These are phyloP conservation scores for Hypericum perforatum DNA, from an alignment of 345 rosid genomes.

Conservation along the genomic window DNA sequence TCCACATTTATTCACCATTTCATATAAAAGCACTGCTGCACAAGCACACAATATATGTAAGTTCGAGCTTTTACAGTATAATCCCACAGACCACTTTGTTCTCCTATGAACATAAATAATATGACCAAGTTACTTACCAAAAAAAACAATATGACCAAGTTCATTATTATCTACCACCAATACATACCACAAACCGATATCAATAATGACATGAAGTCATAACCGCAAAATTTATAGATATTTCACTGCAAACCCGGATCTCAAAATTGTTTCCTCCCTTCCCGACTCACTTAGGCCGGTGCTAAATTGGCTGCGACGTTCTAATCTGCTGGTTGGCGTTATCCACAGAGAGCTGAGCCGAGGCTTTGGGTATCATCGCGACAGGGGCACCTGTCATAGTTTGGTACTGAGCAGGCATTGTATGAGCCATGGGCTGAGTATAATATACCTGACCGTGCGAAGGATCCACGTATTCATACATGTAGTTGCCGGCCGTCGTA, in stretches of 20 bases:
- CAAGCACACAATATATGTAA: too few relatives aligned
- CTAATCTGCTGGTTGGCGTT: constrained; percentile 55
- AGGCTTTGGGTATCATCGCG: constrained; percentile 41
- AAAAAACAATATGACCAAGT: constrained; percentile 20
- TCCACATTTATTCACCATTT: too few relatives aligned
- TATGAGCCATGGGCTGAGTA: constrained; percentile 58
- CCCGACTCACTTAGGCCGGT: constrained; percentile 1
- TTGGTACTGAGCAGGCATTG: constrained; percentile 74
- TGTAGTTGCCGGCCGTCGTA: constrained; percentile 39
- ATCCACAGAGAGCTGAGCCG: constrained; percentile 42
- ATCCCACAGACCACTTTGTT: constrained; percentile 26
- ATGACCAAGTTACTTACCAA: constrained; percentile 22
- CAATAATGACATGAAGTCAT: constrained; percentile 13
- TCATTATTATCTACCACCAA: constrained; percentile 57
- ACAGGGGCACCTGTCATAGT: constrained; percentile 50
- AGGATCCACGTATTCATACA: constrained; percentile 56
- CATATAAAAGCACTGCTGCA: too few relatives aligned
- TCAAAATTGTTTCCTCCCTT: constrained; percentile 56
- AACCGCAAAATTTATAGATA: constrained; percentile 26
- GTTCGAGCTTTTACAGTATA: constrained; percentile 44
- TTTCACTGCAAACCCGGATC: constrained; percentile 38
- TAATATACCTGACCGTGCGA: constrained; percentile 64
- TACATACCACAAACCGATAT: constrained; percentile 56
- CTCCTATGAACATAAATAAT: constrained; percentile 31
- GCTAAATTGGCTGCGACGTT: constrained; percentile 40